A percentile compares a stretch with the other conserved stretches of the same genome.
phyloP scores from a whole-genome alignment of 257 asterid genomes.

The Ballota nigra region DNA sequence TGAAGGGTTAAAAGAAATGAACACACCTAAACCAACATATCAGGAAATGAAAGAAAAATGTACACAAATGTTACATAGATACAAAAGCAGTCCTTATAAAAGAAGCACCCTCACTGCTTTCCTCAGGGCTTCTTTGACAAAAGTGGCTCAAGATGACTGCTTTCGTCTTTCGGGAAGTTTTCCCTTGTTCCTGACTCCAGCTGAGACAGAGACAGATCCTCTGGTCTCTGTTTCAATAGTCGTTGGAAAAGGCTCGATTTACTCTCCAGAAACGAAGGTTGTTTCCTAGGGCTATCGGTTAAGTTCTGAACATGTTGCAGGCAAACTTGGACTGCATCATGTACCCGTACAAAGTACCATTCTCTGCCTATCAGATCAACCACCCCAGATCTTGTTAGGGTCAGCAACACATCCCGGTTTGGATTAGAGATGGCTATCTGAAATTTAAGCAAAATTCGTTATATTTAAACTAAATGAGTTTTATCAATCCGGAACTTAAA shows the following conservation, averaged over 20 bases:
- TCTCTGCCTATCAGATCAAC: constrained; percentile 82
- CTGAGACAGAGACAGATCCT: constrained; percentile 45
- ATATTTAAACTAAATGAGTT: too few species aligned
- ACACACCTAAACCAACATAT: constrained; percentile 14
- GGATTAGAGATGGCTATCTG: constrained; percentile 95
- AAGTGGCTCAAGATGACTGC: constrained; percentile 64
- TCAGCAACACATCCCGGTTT: constrained; percentile 70
- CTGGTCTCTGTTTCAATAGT: constrained; percentile 47
- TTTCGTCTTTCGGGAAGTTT: constrained; percentile 25
- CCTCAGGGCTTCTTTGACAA: constrained; percentile 49
- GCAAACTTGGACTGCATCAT: constrained; percentile 94
- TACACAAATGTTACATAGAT: constrained; percentile 28
- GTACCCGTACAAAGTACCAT: constrained; percentile 92
- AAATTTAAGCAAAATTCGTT: too few species aligned
- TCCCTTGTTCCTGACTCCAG: constrained; percentile 61
- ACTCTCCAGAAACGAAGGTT: constrained; percentile 35
- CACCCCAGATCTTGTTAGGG: constrained; percentile 66
- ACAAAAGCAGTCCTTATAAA: constrained; percentile 12
- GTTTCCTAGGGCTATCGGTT: constrained; percentile 39
- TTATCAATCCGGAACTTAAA: too few species aligned
- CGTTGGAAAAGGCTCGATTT: constrained; percentile 48
- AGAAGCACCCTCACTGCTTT: constrained; percentile 8
- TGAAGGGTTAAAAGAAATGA: constrained; percentile 16
- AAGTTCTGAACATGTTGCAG: constrained; percentile 64
- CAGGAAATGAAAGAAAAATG: constrained; percentile 11